Base-by-base conservation (phyloP, 345 rosid genomes). In the Geranium brycei region DNA sequence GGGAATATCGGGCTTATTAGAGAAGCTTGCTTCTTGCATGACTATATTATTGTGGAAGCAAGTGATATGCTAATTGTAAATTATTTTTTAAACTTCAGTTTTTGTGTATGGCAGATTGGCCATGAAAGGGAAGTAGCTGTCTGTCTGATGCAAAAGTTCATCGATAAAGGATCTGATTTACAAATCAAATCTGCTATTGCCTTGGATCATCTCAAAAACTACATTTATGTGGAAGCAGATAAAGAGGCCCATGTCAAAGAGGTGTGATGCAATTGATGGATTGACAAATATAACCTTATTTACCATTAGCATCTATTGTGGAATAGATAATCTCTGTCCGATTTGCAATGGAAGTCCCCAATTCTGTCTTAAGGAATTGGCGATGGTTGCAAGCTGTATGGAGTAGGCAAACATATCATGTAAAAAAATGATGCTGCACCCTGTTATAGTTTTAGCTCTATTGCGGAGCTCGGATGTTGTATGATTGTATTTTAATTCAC, bases 231-330 rank as follows among this genome's bases (percentile, higher is more conserved):
- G 40, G 95, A 92, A 81, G 97, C 96, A 57, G 90, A 90, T 71
- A 93, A 86, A 77, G 97, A 93, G 81, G 89, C 97, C 72, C 97
- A 92, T 66, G 97, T 89, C 74, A 86, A 73, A 80, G 98, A 92
- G 98, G 98, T 89, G 77, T 63, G 74, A 35, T 31, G 55, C 59
- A 23, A 23, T 23, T 23, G 28, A 23, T 23, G 28, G 28, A 11
- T 61, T 2, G 3, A 2, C 23, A 4, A 60, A 47, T 47, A 13
- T 47, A 47, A 47, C 15, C 53, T 47, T 10, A 8, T 47, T 11
- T 47, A 47, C 15, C 12, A 47, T 47, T 13, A 47, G 53, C 53
- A 0, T 47, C 7, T 47, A 2, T 47, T 10, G 11, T 47, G 3
- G 53, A 13, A 47, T 47, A 2, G 53, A 13, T 35, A 35, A 15